Percentiles rank a stretch among this genome's conserved stretches.
Evolutionary conservation across 1,284 basidiomycete species (phyloP).

Genomic region (Cutaneotrichosporon sp.): DNA sequence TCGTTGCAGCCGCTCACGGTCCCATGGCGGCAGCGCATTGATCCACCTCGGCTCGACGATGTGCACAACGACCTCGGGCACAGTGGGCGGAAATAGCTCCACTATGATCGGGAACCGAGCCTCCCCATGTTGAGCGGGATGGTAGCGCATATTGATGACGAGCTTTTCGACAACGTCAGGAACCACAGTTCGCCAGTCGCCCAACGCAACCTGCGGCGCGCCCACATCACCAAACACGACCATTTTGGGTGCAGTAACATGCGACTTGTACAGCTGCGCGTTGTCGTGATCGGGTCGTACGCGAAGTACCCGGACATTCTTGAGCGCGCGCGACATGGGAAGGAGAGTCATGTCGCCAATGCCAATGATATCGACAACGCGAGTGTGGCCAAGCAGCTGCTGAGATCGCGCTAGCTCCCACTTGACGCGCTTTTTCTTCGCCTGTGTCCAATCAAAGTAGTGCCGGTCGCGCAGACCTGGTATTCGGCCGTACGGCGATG

Average conservation of each 20-base stretch:
- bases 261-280: background rate
- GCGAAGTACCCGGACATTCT: conserved; percentile 1
- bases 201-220: background rate
- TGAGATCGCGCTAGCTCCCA: background rate
- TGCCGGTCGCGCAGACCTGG: background rate
- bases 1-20: background rate
- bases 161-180: conserved; percentile 1
- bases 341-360: conserved; percentile 3
- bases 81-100: background rate
- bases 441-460: background rate
- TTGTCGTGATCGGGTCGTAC: conserved; percentile 2
- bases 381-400: conserved; percentile 6
- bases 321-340: conserved; percentile 1
- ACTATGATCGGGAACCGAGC: background rate
- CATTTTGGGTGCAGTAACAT: background rate
- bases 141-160: conserved; percentile 11
- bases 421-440: background rate
- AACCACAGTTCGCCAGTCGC: conserved; percentile 1
- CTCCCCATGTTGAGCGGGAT: background rate
- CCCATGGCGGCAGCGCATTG: conserved; percentile 3
- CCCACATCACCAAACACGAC: conserved; percentile 1
- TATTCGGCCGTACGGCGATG: background rate
- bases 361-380: conserved; percentile 13
- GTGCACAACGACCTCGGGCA: conserved; percentile 5
- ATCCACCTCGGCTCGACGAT: conserved; percentile 9